These are phyloP conservation scores for Pterocarpus macrocarpus DNA, from an alignment of 306 rosid species.

Conservation along the genomic window DNA sequence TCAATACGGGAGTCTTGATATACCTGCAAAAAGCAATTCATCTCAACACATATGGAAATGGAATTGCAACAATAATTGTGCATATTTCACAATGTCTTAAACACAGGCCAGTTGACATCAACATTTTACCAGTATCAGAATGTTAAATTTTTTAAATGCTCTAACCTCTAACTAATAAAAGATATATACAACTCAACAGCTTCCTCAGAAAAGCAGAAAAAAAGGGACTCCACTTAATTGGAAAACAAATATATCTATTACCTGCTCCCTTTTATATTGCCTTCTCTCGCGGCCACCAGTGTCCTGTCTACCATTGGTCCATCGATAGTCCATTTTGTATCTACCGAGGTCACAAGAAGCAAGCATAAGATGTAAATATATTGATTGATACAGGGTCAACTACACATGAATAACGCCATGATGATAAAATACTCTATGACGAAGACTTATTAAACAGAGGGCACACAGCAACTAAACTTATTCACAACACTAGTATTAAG, in stretches of 20 bases:
- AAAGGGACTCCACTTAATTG: background rate
- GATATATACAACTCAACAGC: background rate
- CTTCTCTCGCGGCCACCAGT: slow-evolving; percentile 56
- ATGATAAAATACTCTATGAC: background rate
- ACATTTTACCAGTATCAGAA: background rate
- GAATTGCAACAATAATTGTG: slow-evolving; percentile 12
- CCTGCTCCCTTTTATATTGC: slow-evolving; percentile 64
- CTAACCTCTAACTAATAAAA: background rate
- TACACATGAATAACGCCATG: background rate
- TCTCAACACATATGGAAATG: background rate
- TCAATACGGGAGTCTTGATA: slow-evolving; percentile 64
- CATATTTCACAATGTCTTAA: slow-evolving; percentile 19
- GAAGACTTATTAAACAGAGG: background rate
- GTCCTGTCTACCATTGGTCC: slow-evolving; percentile 67
- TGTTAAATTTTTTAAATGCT: background rate
- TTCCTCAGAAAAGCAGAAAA: background rate
- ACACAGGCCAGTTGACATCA: background rate
- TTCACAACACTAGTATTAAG: background rate
- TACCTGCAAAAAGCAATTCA: slow-evolving; percentile 46
- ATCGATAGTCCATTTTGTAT: slow-evolving; percentile 63
- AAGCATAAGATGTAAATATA: background rate
- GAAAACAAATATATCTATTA: slow-evolving; percentile 15
- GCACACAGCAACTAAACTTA: background rate
- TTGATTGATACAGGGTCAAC: background rate
- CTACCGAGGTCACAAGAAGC: slow-evolving; percentile 40